Evolutionary conservation across 1,139 yeast species (phyloP).

Genomic region (Sugiyamaella pinicola): DNA sequence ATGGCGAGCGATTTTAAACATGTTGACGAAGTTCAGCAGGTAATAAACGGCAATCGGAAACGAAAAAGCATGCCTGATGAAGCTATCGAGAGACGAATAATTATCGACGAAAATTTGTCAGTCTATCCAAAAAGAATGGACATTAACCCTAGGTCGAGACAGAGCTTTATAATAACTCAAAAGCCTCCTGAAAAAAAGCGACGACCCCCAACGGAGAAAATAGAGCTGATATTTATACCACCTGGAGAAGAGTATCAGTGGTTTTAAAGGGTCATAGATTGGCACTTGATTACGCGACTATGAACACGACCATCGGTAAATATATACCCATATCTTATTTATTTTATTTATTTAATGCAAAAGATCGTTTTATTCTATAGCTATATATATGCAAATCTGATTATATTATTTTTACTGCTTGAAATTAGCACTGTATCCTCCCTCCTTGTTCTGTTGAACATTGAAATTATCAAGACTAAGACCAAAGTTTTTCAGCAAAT

Average conservation of each 20-base stretch:
- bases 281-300: too few relatives aligned
- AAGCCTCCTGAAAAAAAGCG: not conserved
- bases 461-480: slow-evolving; percentile 39
- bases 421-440: slow-evolving; percentile 34
- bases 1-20: slow-evolving; percentile 4
- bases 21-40: slow-evolving; percentile 2
- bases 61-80: too few relatives aligned
- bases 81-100: not conserved
- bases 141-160: not conserved
- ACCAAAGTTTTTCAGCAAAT: slow-evolving; percentile 38
- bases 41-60: not conserved
- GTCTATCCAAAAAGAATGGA: not conserved
- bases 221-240: not conserved
- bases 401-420: not conserved
- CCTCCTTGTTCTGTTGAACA: slow-evolving; percentile 34
- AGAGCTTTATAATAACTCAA: not conserved
- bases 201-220: not conserved
- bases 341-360: too few relatives aligned
- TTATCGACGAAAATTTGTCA: not conserved
- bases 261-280: too few relatives aligned
- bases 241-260: too few relatives aligned
- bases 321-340: not conserved
- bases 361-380: not conserved
- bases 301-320: too few relatives aligned
- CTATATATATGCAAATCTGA: not conserved